Conservation (phyloP, 306 rosid species). For the cucumber (Cucumis sativus) region Cucumber_9930_V3 NC_026658.2:4685001-4685500, state of each 20-base stretch:
- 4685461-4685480: constrained; percentile 59
- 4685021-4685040: neutral
- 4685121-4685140: neutral
- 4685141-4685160: neutral
- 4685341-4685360: constrained; percentile 92
- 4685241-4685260: constrained; percentile 30
- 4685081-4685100: neutral
- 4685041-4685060: neutral
- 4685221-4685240: neutral
- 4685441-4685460: constrained; percentile 90
- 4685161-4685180: neutral
- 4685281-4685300: constrained; percentile 30
- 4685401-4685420: constrained; percentile 75
- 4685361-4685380: constrained; percentile 78
- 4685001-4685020: neutral
- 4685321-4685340: constrained; percentile 95
- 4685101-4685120: neutral
- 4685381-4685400: constrained; percentile 85
- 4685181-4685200: neutral
- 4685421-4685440: constrained; percentile 81
- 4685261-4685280: constrained; percentile 59
- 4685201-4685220: neutral
- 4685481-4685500: neutral
- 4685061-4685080: neutral
- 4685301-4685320: constrained; percentile 79